These are phyloP conservation scores for Salmacisia buchloeana DNA, from an alignment of 1,284 basidiomycete genomes.

Conservation along the genomic window DNA sequence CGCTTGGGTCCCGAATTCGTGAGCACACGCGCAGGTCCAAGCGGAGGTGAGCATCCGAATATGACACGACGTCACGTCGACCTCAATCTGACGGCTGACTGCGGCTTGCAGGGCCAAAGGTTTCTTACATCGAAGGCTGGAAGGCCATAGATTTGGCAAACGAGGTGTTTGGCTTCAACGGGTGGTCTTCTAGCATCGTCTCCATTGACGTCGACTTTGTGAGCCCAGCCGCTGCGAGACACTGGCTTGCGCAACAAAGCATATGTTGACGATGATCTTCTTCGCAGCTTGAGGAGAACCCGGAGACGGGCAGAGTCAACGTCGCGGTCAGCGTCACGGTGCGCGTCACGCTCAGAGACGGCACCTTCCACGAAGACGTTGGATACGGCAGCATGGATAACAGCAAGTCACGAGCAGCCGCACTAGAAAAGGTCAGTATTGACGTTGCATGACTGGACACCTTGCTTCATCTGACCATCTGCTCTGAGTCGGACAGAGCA, in stretches of 20 bases:
- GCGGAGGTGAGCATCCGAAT: conserved; percentile 45
- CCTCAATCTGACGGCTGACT: not conserved
- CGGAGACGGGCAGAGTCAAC: conserved; percentile 59
- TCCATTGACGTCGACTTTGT: conserved; percentile 66
- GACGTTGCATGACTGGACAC: not conserved
- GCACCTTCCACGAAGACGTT: conserved; percentile 70
- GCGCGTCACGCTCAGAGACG: conserved; percentile 79
- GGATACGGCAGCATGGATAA: conserved; percentile 87
- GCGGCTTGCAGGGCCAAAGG: conserved; percentile 54
- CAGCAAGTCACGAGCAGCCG: conserved; percentile 72
- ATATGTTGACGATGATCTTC: not conserved
- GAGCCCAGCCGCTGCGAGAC: conserved; percentile 21
- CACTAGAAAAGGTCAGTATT: conserved; percentile 71
- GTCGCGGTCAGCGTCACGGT: conserved; percentile 80
- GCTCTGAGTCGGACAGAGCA: too few relatives aligned
- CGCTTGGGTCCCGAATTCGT: conserved; percentile 91
- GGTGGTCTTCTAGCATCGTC: conserved; percentile 84
- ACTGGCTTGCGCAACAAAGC: not conserved
- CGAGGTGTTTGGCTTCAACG: conserved; percentile 97
- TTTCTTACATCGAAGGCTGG: conserved; percentile 96
- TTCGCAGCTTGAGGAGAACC: conserved; percentile 53
- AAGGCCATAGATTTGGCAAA: conserved; percentile 71
- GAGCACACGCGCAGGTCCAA: conserved; percentile 79
- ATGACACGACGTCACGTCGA: not conserved
- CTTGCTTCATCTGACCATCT: not conserved